A percentile compares a stretch with the other conserved stretches of the same genome.
phyloP scores from a whole-genome alignment of 2,329 filamentous ascomycete species.

The Boeremia exigua region DNA sequence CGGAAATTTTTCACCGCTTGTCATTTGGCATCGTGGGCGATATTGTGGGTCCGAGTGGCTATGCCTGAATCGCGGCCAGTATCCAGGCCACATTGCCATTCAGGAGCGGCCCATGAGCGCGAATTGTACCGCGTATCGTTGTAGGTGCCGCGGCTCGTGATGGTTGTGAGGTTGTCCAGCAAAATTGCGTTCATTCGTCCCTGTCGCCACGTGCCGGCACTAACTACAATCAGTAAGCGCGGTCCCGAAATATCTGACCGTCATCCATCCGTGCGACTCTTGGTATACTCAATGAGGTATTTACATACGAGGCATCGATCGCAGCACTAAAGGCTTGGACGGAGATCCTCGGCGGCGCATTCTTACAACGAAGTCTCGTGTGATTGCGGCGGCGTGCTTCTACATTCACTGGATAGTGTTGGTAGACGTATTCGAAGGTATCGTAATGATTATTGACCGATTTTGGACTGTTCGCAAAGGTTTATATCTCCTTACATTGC shows the following conservation, averaged over 20 bases:
- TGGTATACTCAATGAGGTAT: conserved; percentile 27
- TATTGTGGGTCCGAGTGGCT: conserved; percentile 17
- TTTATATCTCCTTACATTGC: too few relatives aligned
- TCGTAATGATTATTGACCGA: too few relatives aligned
- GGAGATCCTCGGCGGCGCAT: conserved; percentile 1
- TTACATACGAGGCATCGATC: conserved; percentile 19
- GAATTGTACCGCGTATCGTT: not conserved
- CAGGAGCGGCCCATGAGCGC: not conserved
- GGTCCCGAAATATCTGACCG: conserved; percentile 3
- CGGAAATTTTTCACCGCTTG: conserved; percentile 43
- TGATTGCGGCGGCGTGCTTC: too few relatives aligned
- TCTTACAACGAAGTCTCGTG: too few relatives aligned
- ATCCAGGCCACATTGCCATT: not conserved
- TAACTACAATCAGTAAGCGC: not conserved
- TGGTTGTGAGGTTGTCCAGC: not conserved
- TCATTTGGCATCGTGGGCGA: conserved; percentile 33
- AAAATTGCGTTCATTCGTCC: not conserved
- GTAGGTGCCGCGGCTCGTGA: not conserved
- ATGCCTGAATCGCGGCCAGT: not conserved
- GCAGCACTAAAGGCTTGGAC: conserved; percentile 33
- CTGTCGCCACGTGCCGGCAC: conserved; percentile 7
- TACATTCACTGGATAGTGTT: too few relatives aligned
- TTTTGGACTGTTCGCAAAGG: too few relatives aligned
- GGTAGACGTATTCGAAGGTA: too few relatives aligned
- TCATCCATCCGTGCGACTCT: conserved; percentile 13